These are phyloP conservation scores for Salix brachista DNA, from an alignment of 345 rosid genomes.

Conservation along the genomic window DNA sequence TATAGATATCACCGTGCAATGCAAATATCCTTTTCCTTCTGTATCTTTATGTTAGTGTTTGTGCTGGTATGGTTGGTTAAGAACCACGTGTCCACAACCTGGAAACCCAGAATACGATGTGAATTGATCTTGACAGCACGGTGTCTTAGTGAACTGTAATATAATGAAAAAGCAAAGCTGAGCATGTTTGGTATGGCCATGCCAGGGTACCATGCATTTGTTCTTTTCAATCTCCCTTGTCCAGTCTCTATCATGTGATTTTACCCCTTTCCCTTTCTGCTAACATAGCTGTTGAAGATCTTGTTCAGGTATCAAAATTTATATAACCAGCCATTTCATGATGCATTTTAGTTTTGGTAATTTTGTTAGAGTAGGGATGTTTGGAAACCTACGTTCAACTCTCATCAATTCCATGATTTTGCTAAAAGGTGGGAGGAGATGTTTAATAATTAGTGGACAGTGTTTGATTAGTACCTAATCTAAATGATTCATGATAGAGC, in stretches of 20 bases:
- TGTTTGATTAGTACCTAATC: not conserved
- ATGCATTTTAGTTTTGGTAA: not conserved
- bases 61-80: not conserved
- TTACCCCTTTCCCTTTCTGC: not conserved
- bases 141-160: not conserved
- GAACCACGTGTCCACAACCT: not conserved
- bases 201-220: not conserved
- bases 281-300: not conserved
- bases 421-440: not conserved
- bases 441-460: not conserved
- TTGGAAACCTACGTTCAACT: not conserved
- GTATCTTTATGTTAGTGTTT: not conserved
- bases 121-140: not conserved
- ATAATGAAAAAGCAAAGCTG: not conserved
- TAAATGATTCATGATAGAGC: not conserved
- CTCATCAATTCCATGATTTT: not conserved
- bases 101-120: not conserved
- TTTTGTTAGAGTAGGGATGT: not conserved
- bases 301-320: not conserved
- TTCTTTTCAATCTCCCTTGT: not conserved
- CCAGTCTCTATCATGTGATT: not conserved
- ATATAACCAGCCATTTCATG: not conserved
- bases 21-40: not conserved
- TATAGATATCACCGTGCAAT: not conserved
- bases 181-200: not conserved